Evolutionary conservation across 306 rosid species (phyloP), one percentile per base, ranked within the genome.

Genomic region (Casuarina equisetifolia): DNA sequence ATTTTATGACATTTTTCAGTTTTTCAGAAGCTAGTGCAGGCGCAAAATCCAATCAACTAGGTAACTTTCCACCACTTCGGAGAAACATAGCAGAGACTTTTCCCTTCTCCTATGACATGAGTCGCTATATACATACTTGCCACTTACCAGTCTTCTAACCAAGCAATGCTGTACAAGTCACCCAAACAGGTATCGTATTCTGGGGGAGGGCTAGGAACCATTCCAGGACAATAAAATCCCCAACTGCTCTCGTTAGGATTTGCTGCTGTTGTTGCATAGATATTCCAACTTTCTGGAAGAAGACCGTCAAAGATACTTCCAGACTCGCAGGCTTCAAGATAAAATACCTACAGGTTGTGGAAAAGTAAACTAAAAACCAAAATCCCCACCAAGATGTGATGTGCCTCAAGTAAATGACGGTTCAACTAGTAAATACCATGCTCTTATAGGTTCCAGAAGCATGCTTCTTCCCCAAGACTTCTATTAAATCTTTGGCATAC

Each of bases 321-420:
- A 25, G 98, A 93, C 80, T 93, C 98, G 80, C 98, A 93, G 75
- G 98, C 98, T 84, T 93, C 98, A 2, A 93, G 92, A 86, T 93
- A 93, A 86, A 93, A 91, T 66, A 93, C 98, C 98, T 93, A 80
- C 79, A 82, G 73, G 32, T 54, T 72, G 46, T 46, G 73, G 73
- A 74, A 32, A 25, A 78, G 76, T 68, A 45, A 57, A 75, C 20
- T 62, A 76, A 82, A 36, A 48, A 55, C 48, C 39, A 69, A 68
- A 78, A 46, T 68, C 58, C 32, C 44, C 54, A 25, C 32, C 8
- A 61, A 53, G 74, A 19, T 59, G 46, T 77, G 48, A 54, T 45
- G 25, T 73, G 49, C 12, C 72, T 43, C 68, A 13, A 74, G 82
- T 4, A 80, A 74, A 58, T 74, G 40, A 68, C 48, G 52, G 74